Conservation (phyloP, 805 yeast genomes). For the Pichia rugopelliculosa region DNA sequence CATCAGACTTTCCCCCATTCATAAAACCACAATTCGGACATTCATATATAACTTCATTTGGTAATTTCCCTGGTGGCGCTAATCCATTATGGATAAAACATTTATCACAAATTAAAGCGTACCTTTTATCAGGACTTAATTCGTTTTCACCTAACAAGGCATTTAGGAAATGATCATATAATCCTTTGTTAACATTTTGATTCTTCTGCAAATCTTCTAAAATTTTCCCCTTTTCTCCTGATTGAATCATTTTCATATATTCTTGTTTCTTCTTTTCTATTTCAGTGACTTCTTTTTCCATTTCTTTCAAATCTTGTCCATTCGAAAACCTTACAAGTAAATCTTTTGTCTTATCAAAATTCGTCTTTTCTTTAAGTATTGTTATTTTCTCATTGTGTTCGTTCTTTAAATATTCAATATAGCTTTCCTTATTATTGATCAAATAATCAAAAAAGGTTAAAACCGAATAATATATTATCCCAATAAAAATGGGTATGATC, state of each 20-base stretch:
- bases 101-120: conserved; percentile 62
- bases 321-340: conserved; percentile 54
- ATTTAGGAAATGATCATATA: conserved; percentile 33
- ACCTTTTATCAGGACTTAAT: conserved; percentile 48
- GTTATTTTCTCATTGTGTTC: conserved; percentile 32
- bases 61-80: conserved; percentile 62
- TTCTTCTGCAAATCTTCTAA: conserved; percentile 11
- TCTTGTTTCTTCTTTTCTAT: conserved; percentile 33
- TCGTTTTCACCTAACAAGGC: conserved; percentile 58
- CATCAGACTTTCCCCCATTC: conserved; percentile 21
- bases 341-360: conserved; percentile 69
- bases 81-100: conserved; percentile 72
- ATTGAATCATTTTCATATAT: conserved; percentile 28
- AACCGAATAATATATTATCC: conserved; percentile 11
- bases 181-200: conserved; percentile 12
- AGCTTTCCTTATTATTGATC: conserved; percentile 18
- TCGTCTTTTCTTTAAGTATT: conserved; percentile 44
- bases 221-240: conserved; percentile 20
- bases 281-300: conserved; percentile 37
- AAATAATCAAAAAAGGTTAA: conserved; percentile 15
- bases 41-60: conserved; percentile 42
- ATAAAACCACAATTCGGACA: conserved; percentile 59
- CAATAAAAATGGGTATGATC: conserved; percentile 14
- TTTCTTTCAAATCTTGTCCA: conserved; percentile 40
- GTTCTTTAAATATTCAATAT: conserved; percentile 22